Evolutionary conservation across 2,329 filamentous ascomycete species (phyloP), one percentile per base, ranked within the genome.

Genomic region (Orbilia brochopaga): DNA sequence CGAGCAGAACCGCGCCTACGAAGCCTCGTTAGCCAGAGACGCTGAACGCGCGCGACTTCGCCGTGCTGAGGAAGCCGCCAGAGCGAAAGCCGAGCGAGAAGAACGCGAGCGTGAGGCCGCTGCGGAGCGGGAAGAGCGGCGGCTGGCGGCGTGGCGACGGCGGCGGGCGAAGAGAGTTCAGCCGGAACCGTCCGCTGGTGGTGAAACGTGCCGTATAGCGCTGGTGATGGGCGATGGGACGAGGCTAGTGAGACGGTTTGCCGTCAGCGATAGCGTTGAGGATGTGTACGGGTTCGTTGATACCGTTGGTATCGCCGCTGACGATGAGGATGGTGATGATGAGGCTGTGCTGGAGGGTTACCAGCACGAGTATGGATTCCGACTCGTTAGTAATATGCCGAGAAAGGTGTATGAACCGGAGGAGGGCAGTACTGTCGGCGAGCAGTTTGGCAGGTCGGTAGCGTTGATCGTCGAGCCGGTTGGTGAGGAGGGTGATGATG

Each of bases 271-370:
- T 0, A 83, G 85, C 1, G 82, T 97, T 40, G 93, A 97, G 78
- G 92, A 97, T 77, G 81, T 99, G 4, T 97, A 97, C 79, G 94
- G 93, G 0, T 97, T 96, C 80, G 92, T 97, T 1, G 94, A 99
- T 78, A 97, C 93, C 80, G 88, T 92, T 78, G 87, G 91, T 58
- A 76, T 89, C 4, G 76, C 92, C 1, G 79, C 84, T 37, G 79
- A 80, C 1, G 79, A 77, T 21, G 79, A 79, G 13, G 37, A 42
- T 3, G 17, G 57, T 0, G 81, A 83, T 21, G 85, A 81, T 11
- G 37, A 42, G n/a, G 37, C 5, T 42, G 5, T 48, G 19, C 21
- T 48, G 19, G 17, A 48, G 8, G 44, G 44, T 19, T 97, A 94
- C 78, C 83, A 87, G 75, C 92, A 97, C 79, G 83, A 87, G 75